Evolutionary conservation across 1,284 basidiomycete genomes (phyloP), one percentile per base, ranked within the genome.

Genomic region (Cutaneotrichosporon mucoides): DNA sequence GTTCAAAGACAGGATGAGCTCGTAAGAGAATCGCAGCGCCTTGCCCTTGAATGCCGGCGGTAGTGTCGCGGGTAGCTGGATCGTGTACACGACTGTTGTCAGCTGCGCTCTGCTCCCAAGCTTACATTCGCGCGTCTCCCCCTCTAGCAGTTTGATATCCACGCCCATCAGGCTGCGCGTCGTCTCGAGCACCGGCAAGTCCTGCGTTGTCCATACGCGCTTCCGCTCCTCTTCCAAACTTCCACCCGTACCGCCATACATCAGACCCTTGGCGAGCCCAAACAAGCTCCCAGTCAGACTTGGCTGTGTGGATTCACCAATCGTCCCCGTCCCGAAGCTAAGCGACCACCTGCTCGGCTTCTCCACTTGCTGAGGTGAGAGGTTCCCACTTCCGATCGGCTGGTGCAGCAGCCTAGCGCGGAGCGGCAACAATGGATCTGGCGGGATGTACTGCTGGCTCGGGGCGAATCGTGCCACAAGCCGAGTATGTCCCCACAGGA

Each of bases 11-110:
- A 98, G 82, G 9, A 89, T 82, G 10, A 99, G 84, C 66, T 92
- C 87, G 73, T 98, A 99, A 8, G 87, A 87, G 75, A 99, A 94
- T 67, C 83, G 84, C 63, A 97, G 82, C 1, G 87, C 82, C 53
- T 88, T 86, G 2, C 95, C 95, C 44, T 85, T 84, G 79, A 90
- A 96, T 0, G 92, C 91, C 0, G 95, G 95, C 0, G 95, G 95
- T 0, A 98, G 81, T 58, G 85, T 85, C 5, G 85, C 80, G 0
- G 95, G 93, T 1, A 97, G 79, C 2, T 80, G 76, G 3, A 93
- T 77, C 0, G 84, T 84, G 73, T 94, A 95, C 2, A 85, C 86
- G 75, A 89, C 92, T 94, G 60, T 0, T 12, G 38, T 61, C 40
- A 58, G 50, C 7, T 13, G 3, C 38, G 6, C 6, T 5, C 13